A percentile compares a stretch with the other conserved stretches of the same genome.
These are phyloP conservation scores for Letharia lupina DNA, from an alignment of 495 filamentous ascomycete genomes.

Conservation along the genomic window DNA sequence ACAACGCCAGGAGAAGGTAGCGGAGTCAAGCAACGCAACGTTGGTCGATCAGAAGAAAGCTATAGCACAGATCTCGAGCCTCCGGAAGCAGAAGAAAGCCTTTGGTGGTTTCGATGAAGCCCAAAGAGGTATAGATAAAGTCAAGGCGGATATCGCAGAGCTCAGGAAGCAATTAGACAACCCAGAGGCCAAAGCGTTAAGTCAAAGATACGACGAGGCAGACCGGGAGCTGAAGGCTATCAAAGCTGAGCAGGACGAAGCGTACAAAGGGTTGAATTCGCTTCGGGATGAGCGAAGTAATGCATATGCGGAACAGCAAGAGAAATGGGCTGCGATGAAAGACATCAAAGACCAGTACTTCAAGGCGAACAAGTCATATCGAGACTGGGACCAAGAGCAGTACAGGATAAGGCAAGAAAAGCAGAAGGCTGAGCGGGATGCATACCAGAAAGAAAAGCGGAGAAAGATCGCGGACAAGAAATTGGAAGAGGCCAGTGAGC, in stretches of 20 bases:
- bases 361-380: constrained; percentile 62
- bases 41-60: constrained; percentile 96
- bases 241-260: constrained; percentile 82
- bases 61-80: constrained; percentile 64
- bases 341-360: constrained; percentile 82
- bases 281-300: constrained; percentile 82
- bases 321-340: constrained; percentile 70
- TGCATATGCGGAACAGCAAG: constrained; percentile 71
- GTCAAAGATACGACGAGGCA: constrained; percentile 71
- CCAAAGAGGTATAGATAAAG: constrained; percentile 75
- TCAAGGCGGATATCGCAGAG: constrained; percentile 76
- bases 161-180: constrained; percentile 81
- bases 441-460: constrained; percentile 60
- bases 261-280: constrained; percentile 74
- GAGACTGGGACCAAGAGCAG: constrained; percentile 72
- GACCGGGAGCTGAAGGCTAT: constrained; percentile 79
- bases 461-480: constrained; percentile 76
- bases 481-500: constrained; percentile 82
- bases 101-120: constrained; percentile 73
- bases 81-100: constrained; percentile 83
- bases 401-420: constrained; percentile 67
- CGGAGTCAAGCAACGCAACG: constrained; percentile 80
- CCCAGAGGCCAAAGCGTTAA: constrained; percentile 82
- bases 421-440: constrained; percentile 69
- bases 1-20: constrained; percentile 65